Percentiles rank a stretch among this genome's conserved stretches.
These are phyloP conservation scores for Fusarium proliferatum DNA, from an alignment of 2,329 filamentous ascomycete genomes.

Conservation along the genomic window DNA sequence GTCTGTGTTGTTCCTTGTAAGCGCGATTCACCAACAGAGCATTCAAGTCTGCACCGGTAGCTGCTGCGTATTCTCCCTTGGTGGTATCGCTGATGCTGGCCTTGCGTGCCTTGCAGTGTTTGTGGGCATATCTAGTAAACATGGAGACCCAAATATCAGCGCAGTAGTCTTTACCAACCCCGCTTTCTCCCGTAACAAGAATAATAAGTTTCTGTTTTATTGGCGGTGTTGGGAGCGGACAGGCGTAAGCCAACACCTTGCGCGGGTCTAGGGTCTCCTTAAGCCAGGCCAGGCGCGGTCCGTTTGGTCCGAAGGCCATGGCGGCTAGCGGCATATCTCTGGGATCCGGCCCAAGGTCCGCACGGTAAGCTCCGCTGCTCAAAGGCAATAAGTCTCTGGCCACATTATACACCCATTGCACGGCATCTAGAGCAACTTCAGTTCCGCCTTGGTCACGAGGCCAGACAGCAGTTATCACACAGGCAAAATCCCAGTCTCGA, in stretches of 20 bases:
- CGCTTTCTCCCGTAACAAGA: constrained; percentile 65
- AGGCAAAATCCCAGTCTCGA: constrained; percentile 72
- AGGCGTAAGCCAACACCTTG: constrained; percentile 66
- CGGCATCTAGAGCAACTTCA: constrained; percentile 49
- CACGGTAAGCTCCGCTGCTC: constrained; percentile 65
- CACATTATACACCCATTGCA: constrained; percentile 68
- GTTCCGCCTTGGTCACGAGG: constrained; percentile 62
- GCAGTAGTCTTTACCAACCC: constrained; percentile 71
- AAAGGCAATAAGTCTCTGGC: constrained; percentile 59
- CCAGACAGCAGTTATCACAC: constrained; percentile 73
- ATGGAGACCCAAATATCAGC: constrained; percentile 63
- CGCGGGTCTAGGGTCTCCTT: constrained; percentile 62
- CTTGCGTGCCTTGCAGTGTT: not conserved
- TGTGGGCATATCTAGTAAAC: constrained; percentile 43
- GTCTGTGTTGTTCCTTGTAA: constrained; percentile 72
- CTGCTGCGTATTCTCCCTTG: constrained; percentile 66
- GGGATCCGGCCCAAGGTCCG: constrained; percentile 72
- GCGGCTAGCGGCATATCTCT: constrained; percentile 63
- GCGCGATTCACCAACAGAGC: constrained; percentile 63
- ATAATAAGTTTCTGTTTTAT: constrained; percentile 61
- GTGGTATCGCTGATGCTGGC: constrained; percentile 52
- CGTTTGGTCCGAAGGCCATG: constrained; percentile 68
- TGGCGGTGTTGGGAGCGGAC: constrained; percentile 59
- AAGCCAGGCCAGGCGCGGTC: constrained; percentile 59
- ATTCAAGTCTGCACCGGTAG: constrained; percentile 60